Conservation (phyloP, 2,329 filamentous ascomycete genomes). For the Penicillium sp. region DNA sequence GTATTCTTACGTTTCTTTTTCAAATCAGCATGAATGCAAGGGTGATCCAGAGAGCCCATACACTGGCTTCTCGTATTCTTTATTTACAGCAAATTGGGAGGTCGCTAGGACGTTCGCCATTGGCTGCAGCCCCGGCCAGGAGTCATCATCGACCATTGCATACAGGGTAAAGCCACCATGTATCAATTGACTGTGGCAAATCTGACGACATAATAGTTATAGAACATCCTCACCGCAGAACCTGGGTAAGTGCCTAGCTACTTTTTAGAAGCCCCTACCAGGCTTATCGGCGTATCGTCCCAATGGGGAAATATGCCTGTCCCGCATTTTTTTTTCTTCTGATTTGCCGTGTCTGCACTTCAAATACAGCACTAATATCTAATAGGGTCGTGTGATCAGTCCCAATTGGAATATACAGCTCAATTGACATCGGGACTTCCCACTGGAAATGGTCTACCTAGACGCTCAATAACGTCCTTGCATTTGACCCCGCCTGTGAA, state of each 20-base stretch:
- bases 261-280: neutral
- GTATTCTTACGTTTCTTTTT: neutral
- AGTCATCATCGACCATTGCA: neutral
- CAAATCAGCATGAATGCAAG: neutral
- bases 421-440: neutral
- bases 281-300: constrained; percentile 9
- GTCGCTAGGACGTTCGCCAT: neutral
- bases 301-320: constrained; percentile 8
- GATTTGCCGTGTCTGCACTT: constrained; percentile 1
- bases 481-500: constrained; percentile 9
- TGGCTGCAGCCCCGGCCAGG: neutral
- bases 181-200: neutral
- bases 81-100: neutral
- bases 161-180: neutral
- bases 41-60: neutral
- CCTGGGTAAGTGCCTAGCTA: neutral
- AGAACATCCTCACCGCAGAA: neutral
- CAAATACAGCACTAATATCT: constrained; percentile 1
- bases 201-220: neutral
- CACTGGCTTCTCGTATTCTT: neutral
- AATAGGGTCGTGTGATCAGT: constrained; percentile 3
- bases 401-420: neutral
- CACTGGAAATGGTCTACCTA: constrained; percentile 8
- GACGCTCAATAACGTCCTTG: neutral
- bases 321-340: constrained; percentile 6